phyloP scores from a whole-genome alignment of 192 early-diverging fungal genomes.

The Chytriomyces sp. region DNA sequence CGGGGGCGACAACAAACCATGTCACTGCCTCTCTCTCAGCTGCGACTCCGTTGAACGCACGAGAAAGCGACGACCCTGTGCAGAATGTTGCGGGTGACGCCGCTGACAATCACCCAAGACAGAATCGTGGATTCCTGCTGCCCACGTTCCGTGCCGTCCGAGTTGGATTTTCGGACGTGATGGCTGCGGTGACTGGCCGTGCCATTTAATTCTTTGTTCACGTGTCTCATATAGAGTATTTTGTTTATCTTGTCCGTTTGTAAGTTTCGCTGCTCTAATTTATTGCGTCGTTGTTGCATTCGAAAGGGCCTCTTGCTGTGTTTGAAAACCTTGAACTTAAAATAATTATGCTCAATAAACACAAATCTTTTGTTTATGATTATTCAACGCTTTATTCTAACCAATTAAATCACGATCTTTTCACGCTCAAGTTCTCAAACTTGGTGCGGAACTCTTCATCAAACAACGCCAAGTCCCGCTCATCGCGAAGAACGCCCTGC shows the following conservation, averaged over 20 bases:
- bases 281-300: too few relatives aligned
- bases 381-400: slow-evolving; percentile 1
- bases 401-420: background rate
- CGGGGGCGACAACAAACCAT: background rate
- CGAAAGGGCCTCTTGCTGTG: too few relatives aligned
- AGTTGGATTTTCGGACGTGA: slow-evolving; percentile 17
- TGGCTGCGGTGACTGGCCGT: background rate
- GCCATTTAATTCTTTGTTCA: background rate
- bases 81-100: background rate
- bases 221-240: too few relatives aligned
- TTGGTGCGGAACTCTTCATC: slow-evolving; percentile 60
- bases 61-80: too few relatives aligned
- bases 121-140: slow-evolving; percentile 4
- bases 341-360: too few relatives aligned
- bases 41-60: too few relatives aligned
- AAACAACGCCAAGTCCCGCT: slow-evolving; percentile 63
- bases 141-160: slow-evolving; percentile 21
- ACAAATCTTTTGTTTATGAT: background rate
- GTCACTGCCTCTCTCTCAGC: background rate
- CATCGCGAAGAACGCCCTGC: slow-evolving; percentile 65
- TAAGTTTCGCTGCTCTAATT: too few relatives aligned
- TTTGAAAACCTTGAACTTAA: too few relatives aligned
- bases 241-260: too few relatives aligned
- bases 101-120: background rate
- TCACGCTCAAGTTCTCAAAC: slow-evolving; percentile 44